Evolutionary conservation across 306 rosid genomes (phyloP).

Genomic region (Vigna mungo): DNA sequence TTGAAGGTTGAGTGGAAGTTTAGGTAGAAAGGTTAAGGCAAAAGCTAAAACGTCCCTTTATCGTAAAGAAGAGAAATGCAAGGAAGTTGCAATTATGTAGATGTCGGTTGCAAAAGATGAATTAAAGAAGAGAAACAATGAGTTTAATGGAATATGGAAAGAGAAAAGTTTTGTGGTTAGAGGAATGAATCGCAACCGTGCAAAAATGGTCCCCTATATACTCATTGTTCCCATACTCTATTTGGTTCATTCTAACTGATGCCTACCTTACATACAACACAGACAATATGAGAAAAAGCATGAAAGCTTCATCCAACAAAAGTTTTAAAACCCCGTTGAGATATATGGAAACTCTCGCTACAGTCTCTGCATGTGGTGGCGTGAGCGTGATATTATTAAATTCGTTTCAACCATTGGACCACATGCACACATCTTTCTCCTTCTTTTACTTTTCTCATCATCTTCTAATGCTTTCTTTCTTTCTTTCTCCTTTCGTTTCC

Average conservation of each 20-base stretch:
- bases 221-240: constrained; percentile 49
- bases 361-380: constrained; percentile 73
- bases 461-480: constrained; percentile 39
- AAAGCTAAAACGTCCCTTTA: constrained; percentile 29
- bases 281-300: constrained; percentile 40
- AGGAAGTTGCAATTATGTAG: constrained; percentile 30
- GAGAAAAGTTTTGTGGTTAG: too few relatives aligned
- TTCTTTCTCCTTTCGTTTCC: constrained; percentile 29
- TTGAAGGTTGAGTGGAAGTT: constrained; percentile 44
- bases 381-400: constrained; percentile 74
- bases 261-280: constrained; percentile 65
- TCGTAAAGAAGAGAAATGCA: constrained; percentile 23
- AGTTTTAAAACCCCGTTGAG: constrained; percentile 36
- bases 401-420: constrained; percentile 56
- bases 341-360: constrained; percentile 56
- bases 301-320: constrained; percentile 50
- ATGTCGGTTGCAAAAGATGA: constrained; percentile 30
- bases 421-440: constrained; percentile 52
- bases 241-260: constrained; percentile 60
- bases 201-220: constrained; percentile 66
- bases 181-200: constrained; percentile 21
- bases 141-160: too few relatives aligned
- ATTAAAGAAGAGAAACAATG: not conserved
- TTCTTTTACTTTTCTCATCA: constrained; percentile 47
- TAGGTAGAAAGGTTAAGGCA: constrained; percentile 46